Conservation (phyloP, 176 grass and related monocot species). For the Raddia guianensis region DNA sequence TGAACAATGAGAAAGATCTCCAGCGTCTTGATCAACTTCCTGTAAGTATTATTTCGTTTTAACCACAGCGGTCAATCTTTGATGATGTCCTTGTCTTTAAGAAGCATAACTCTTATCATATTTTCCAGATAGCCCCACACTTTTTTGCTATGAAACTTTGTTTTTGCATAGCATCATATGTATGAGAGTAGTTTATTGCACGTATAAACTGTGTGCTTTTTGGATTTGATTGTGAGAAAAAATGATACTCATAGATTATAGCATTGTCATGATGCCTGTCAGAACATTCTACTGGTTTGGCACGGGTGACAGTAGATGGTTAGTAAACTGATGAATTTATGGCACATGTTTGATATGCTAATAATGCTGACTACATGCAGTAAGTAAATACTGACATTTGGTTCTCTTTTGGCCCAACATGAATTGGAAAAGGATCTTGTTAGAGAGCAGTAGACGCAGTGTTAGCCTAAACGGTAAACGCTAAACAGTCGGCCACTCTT, state of each 20-base stretch:
- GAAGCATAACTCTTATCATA: not conserved
- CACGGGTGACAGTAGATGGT: not conserved
- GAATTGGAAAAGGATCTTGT: not conserved
- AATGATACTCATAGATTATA: not conserved
- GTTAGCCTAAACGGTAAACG: too few relatives aligned
- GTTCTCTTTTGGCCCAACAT: not conserved
- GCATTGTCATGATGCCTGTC: not conserved
- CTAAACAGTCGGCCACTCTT: too few relatives aligned
- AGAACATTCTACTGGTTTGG: not conserved
- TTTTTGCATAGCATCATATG: not conserved
- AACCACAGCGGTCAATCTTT: not conserved
- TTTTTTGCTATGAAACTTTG: slow-evolving; percentile 18
- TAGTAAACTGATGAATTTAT: not conserved
- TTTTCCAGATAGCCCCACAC: not conserved
- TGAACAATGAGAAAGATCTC: slow-evolving; percentile 95
- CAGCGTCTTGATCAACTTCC: slow-evolving; percentile 86
- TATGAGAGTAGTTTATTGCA: not conserved
- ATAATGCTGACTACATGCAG: not conserved
- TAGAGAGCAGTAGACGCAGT: not conserved
- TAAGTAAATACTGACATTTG: not conserved
- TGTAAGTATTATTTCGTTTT: slow-evolving; percentile 57
- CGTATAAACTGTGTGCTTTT: not conserved
- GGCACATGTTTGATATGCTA: not conserved
- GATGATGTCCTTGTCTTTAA: not conserved
- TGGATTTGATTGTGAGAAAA: not conserved